Percentiles rank a stretch among this genome's conserved stretches.
Evolutionary conservation across 2,329 filamentous ascomycete genomes (phyloP).

Genomic region (Trichoderma koningii): DNA sequence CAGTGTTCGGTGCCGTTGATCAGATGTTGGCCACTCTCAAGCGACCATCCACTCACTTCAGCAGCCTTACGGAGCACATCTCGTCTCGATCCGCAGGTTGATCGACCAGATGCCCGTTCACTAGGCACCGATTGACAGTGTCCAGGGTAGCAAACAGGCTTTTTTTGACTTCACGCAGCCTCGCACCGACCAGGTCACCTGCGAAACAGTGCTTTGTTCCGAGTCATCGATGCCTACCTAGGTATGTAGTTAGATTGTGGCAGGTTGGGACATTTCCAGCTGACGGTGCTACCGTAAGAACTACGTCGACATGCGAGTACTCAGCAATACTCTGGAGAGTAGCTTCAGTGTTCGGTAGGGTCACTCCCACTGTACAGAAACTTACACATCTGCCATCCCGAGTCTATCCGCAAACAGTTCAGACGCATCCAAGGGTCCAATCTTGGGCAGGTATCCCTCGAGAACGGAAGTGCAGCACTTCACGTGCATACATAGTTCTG

Average conservation of each 20-base stretch:
- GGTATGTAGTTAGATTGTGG: too few species aligned
- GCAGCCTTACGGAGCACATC: background rate
- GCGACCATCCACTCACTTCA: constrained; percentile 1
- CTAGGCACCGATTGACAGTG: constrained; percentile 1
- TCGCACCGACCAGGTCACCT: background rate
- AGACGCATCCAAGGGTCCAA: background rate
- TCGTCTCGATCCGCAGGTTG: background rate
- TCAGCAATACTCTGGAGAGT: too few species aligned
- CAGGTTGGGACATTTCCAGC: too few species aligned
- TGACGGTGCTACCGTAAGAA: background rate
- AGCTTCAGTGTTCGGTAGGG: background rate
- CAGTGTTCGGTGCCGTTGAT: background rate
- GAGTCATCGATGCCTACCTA: background rate
- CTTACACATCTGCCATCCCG: background rate
- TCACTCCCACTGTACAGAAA: background rate
- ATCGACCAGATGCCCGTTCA: constrained; percentile 4
- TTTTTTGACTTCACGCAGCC: background rate
- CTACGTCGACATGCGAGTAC: background rate
- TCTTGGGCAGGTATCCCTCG: background rate
- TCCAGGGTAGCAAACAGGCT: constrained; percentile 12
- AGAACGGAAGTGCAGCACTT: background rate
- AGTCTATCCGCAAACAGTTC: background rate
- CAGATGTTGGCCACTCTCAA: background rate
- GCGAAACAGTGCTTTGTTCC: background rate
- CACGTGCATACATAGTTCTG: too few species aligned